Percentiles rank a stretch among this genome's conserved stretches.
Conservation (phyloP, 257 asterid species). For the Lantana camara region DNA sequence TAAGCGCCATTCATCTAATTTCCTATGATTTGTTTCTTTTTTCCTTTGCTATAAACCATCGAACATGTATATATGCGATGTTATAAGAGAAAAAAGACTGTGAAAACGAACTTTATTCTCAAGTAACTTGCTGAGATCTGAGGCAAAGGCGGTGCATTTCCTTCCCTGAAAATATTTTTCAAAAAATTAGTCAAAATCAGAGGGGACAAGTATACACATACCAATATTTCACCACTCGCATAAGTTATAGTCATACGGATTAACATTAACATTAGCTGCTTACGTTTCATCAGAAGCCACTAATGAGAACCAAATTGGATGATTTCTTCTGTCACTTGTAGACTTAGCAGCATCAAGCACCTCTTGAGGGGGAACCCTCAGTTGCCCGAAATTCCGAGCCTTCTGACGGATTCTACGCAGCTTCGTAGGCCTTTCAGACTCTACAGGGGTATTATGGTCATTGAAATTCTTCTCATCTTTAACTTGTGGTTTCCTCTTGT, state of each 20-base stretch:
- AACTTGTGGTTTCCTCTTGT: slow-evolving; percentile 44
- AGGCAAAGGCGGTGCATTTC: slow-evolving; percentile 69
- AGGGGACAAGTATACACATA: slow-evolving; percentile 13
- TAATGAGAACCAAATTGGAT: slow-evolving; percentile 90
- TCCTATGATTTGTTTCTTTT: slow-evolving; percentile 2
- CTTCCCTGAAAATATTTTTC: slow-evolving; percentile 56
- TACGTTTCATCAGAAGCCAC: slow-evolving; percentile 70
- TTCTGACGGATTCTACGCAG: slow-evolving; percentile 51
- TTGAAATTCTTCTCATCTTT: slow-evolving; percentile 44
- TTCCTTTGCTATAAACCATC: background rate
- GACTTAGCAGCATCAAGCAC: slow-evolving; percentile 61
- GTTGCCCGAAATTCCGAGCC: slow-evolving; percentile 45
- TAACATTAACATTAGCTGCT: slow-evolving; percentile 45
- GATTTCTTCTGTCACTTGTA: slow-evolving; percentile 46
- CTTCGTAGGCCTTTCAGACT: slow-evolving; percentile 63
- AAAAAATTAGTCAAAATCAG: slow-evolving; percentile 34
- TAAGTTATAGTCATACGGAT: slow-evolving; percentile 19
- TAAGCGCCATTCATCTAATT: slow-evolving; percentile 9
- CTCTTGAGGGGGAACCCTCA: slow-evolving; percentile 58
- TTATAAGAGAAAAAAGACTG: slow-evolving; percentile 17
- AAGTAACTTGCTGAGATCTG: slow-evolving; percentile 89
- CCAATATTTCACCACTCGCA: background rate
- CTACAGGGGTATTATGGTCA: slow-evolving; percentile 39
- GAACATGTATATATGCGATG: background rate
- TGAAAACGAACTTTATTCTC: slow-evolving; percentile 87